A percentile compares a stretch with the other conserved stretches of the same genome.
Conservation (phyloP, 1,284 basidiomycete genomes). For the Moniliophthora roreri region DNA sequence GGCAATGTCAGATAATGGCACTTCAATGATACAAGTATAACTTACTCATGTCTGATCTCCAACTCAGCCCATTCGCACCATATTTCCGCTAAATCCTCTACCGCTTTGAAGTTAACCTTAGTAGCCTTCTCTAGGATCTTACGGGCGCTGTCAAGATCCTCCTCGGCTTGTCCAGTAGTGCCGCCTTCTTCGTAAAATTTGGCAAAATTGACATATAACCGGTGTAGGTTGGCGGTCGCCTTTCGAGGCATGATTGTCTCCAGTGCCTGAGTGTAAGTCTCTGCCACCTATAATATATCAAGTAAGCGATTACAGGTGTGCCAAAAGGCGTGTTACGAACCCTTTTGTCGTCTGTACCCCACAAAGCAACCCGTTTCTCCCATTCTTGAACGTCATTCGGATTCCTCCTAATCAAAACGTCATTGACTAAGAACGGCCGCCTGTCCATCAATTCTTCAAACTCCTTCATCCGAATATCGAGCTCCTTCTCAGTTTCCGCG, state of each 20-base stretch:
- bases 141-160: slow-evolving; percentile 83
- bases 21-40: slow-evolving; percentile 19
- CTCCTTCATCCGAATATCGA: slow-evolving; percentile 89
- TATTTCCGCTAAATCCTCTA: slow-evolving; percentile 97
- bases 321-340: slow-evolving; percentile 38
- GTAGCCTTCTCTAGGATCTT: slow-evolving; percentile 93
- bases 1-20: slow-evolving; percentile 13
- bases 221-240: slow-evolving; percentile 89
- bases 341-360: slow-evolving; percentile 92
- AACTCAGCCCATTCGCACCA: slow-evolving; percentile 99
- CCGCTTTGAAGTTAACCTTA: slow-evolving; percentile 90
- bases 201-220: slow-evolving; percentile 93
- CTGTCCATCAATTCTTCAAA: slow-evolving; percentile 96
- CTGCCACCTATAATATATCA: slow-evolving; percentile 64
- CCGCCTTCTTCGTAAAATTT: slow-evolving; percentile 98
- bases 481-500: slow-evolving; percentile 82
- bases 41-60: slow-evolving; percentile 93
- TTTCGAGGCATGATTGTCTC: slow-evolving; percentile 89
- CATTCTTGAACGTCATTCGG: slow-evolving; percentile 99
- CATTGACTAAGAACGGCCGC: slow-evolving; percentile 95
- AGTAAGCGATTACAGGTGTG: background rate
- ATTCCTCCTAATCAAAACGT: slow-evolving; percentile 92
- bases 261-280: slow-evolving; percentile 89
- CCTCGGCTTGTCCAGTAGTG: slow-evolving; percentile 71
- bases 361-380: slow-evolving; percentile 97